Conservation (phyloP, 805 yeast genomes). For the Candida tammaniensis region DNA sequence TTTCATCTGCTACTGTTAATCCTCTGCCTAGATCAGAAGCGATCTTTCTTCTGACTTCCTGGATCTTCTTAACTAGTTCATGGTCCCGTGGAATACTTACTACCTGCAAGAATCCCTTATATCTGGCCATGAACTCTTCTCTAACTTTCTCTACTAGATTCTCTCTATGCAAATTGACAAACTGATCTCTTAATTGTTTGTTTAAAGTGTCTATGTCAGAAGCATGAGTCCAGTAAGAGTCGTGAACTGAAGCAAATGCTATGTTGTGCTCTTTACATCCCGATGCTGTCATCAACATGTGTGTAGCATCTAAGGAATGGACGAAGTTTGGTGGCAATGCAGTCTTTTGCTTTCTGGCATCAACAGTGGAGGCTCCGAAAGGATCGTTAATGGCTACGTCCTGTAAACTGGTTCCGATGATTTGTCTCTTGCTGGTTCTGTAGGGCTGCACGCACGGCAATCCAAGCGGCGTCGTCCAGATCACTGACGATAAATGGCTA, state of each 20-base stretch:
- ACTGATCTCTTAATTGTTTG: conserved; percentile 66
- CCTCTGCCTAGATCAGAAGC: conserved; percentile 50
- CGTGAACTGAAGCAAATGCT: conserved; percentile 92
- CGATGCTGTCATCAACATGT: conserved; percentile 87
- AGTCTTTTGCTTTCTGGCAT: conserved; percentile 82
- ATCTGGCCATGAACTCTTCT: conserved; percentile 79
- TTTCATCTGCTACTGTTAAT: conserved; percentile 68
- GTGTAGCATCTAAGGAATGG: conserved; percentile 95
- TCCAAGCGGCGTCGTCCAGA: conserved; percentile 97
- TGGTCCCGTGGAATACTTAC: conserved; percentile 52
- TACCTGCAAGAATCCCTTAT: conserved; percentile 64
- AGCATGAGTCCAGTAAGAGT: conserved; percentile 98
- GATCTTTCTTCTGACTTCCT: conserved; percentile 47
- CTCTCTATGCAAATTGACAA: conserved; percentile 71
- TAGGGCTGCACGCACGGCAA: conserved; percentile 97
- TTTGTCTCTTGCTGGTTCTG: conserved; percentile 61
- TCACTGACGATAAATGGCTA: conserved; percentile 78
- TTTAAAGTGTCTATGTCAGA: conserved; percentile 75
- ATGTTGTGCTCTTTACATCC: conserved; percentile 65
- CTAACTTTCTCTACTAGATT: conserved; percentile 69
- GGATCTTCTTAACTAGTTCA: conserved; percentile 50
- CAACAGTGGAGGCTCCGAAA: conserved; percentile 76
- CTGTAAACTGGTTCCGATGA: conserved; percentile 80
- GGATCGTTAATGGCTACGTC: conserved; percentile 88
- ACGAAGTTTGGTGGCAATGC: conserved; percentile 96